Evolutionary conservation across 345 rosid genomes (phyloP).

Genomic region (Eucalyptus globulus): DNA sequence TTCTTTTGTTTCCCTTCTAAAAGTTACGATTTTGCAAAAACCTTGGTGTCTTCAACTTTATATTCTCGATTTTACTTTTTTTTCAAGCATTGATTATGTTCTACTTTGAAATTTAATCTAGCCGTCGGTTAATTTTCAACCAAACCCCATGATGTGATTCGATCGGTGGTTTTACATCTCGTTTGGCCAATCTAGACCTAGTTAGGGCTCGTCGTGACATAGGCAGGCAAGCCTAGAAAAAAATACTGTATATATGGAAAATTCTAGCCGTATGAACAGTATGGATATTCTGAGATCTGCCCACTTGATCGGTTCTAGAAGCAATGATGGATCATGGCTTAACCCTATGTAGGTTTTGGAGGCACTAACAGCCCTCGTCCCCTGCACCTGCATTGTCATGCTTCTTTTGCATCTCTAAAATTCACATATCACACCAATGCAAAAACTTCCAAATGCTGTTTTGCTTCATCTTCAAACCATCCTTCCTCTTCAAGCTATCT

Average conservation of each 20-base stretch:
- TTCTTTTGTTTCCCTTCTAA: background rate
- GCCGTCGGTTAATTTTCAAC: background rate
- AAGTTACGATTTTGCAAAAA: background rate
- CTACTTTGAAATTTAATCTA: background rate
- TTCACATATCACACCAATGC: background rate
- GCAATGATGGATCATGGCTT: background rate
- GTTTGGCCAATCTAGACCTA: background rate
- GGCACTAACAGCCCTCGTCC: background rate
- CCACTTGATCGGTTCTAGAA: background rate
- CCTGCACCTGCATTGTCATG: background rate
- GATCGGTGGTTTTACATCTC: background rate
- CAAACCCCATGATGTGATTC: background rate
- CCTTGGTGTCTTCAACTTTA: background rate
- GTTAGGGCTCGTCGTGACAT: background rate
- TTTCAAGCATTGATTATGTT: background rate
- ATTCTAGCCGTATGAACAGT: background rate
- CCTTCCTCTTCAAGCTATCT: background rate
- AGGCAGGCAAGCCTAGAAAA: background rate
- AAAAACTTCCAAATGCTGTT: background rate
- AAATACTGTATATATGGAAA: background rate
- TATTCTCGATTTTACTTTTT: background rate
- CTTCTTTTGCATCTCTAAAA: background rate
- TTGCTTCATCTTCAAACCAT: background rate
- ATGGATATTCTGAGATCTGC: background rate
- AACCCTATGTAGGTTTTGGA: background rate